phyloP scores from a whole-genome alignment of 768 basidiomycete species.

The Chlorophyllum brunneum region DNA sequence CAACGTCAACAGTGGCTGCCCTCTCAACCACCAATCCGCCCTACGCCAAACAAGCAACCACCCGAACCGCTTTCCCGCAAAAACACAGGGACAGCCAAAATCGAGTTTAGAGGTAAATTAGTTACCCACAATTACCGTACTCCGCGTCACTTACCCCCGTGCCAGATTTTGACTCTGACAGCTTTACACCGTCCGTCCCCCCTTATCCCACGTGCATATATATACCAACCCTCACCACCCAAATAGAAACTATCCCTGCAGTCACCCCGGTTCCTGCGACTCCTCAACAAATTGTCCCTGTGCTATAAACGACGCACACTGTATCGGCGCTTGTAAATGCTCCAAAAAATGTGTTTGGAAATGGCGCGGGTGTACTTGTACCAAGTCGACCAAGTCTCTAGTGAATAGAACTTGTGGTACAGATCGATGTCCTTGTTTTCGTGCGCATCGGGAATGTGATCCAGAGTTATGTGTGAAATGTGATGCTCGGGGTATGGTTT shows the following conservation, averaged over 20 bases:
- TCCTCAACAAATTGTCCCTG: constrained; percentile 35
- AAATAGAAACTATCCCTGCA: constrained; percentile 34
- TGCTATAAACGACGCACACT: constrained; percentile 32
- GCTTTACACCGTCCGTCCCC: constrained; percentile 13
- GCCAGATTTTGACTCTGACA: constrained; percentile 5
- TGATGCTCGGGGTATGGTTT: constrained; percentile 22
- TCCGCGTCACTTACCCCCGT: not conserved
- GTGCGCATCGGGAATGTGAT: constrained; percentile 41
- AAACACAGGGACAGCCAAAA: not conserved
- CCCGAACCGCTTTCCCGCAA: not conserved
- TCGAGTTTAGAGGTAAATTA: constrained; percentile 4
- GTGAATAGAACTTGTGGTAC: constrained; percentile 18
- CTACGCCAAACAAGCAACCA: not conserved
- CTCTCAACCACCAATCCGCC: not conserved
- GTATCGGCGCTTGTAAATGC: constrained; percentile 48
- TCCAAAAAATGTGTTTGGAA: constrained; percentile 38
- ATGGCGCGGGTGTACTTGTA: constrained; percentile 35
- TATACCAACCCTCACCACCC: not conserved
- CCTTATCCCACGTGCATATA: not conserved
- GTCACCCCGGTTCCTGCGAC: constrained; percentile 46
- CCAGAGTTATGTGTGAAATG: constrained; percentile 47
- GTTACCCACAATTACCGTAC: not conserved
- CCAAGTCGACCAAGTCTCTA: constrained; percentile 11
- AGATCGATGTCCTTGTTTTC: constrained; percentile 33
- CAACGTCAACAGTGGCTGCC: constrained; percentile 18